These are phyloP conservation scores for Penicillium coffeae DNA, from an alignment of 495 filamentous ascomycete genomes.

Conservation along the genomic window DNA sequence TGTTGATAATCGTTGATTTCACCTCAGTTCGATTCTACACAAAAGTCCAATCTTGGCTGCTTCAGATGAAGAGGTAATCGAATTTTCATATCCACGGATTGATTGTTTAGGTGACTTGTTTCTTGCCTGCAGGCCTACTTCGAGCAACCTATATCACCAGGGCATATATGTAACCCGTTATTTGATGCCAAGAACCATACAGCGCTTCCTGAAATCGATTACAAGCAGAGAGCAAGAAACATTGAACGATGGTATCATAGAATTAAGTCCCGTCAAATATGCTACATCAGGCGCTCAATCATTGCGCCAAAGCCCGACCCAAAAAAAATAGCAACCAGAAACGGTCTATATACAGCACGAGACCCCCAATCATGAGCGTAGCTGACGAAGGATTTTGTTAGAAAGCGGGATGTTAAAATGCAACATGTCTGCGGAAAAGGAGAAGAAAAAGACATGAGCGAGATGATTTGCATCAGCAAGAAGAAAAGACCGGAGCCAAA, in stretches of 20 bases:
- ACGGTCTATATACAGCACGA: constrained; percentile 33
- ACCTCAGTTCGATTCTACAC: no score
- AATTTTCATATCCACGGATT: no score
- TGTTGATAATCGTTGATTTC: not conserved
- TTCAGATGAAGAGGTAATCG: no score
- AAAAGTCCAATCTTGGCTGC: no score
- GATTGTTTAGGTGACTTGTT: no score
- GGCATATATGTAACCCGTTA: no score
- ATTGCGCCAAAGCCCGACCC: constrained; percentile 26
- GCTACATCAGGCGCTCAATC: constrained; percentile 32
- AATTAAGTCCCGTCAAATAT: constrained; percentile 35
- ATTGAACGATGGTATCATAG: constrained; percentile 25
- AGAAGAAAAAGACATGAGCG: not conserved
- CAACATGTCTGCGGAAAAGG: not conserved
- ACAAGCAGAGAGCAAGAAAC: no score
- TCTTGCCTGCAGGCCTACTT: no score
- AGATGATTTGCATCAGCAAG: not conserved
- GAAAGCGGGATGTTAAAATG: constrained; percentile 2
- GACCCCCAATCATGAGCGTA: constrained; percentile 27
- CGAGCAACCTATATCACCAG: no score
- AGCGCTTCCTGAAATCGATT: no score
- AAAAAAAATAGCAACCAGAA: constrained; percentile 21
- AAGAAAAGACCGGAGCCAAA: constrained; percentile 1
- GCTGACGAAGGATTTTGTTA: constrained; percentile 4
- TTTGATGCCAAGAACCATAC: no score